Base-by-base conservation (phyloP, 2,329 filamentous ascomycete species). In the Pseudocercospora crystallina region DNA sequence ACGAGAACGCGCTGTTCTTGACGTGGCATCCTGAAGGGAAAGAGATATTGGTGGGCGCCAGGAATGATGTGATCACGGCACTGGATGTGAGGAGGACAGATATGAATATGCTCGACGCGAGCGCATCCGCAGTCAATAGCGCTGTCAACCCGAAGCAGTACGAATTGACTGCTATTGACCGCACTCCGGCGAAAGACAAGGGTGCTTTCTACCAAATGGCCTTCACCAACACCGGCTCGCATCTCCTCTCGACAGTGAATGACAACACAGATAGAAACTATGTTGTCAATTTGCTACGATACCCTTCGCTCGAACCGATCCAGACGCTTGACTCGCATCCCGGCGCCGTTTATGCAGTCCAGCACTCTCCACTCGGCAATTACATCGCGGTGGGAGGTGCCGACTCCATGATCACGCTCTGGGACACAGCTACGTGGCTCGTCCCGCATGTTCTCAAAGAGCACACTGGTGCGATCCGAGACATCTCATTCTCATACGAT, bases 351-450 rank as follows among this genome's bases (percentile, higher is more conserved):
- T 76, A 87, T 54, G 80, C 82, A 8, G 78, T 83, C 10, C 84
- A 85, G 55, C 73, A 90, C 61, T 86, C 87, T 56, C 87, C 88
- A 0, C 83, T 81, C 38, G 87, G 84, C 35, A 78, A 83, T 36
- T 87, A 84, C 64, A 75, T 92, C 38, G 88, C 88, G 0, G 87
- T 86, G 0, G 88, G 87, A 29, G 87, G 86, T 8, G 83, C 84
- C 8, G 88, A 92, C 63, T 86, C 85, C 1, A 80, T 89, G 43
- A 86, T 91, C 58, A 79, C 85, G 5, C 74, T 92, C 2, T 92
- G 87, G 85, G 87, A 91, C 62, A 90, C 87, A 3, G 78, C 79
- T 35, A 84, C 88, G 59, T 90, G 87, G 86, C 82, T 88, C 49
- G 90, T 87, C 64, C 80, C 85, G 62, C 80, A 84, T 53, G 89